Base-by-base conservation (phyloP, 2,329 filamentous ascomycete species). In the Fusarium redolens region DNA sequence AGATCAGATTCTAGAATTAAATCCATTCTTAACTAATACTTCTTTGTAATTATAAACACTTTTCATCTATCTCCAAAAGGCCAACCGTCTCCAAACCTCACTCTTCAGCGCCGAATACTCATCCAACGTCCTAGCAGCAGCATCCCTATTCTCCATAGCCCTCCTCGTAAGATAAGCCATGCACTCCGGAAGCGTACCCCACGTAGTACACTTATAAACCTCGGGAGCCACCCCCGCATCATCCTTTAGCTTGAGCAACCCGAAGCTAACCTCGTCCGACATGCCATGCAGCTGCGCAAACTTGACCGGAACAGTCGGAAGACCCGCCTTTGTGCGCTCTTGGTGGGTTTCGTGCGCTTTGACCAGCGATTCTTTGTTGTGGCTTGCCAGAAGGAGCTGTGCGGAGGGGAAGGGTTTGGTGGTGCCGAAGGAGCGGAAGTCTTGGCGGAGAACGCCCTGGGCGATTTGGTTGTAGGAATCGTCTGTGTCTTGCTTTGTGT, bases 221-320 rank as follows among this genome's bases (percentile, higher is more conserved):
- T 80, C 78, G 0, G 81, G 80, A 2, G 69, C 68, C 15, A 65
- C 54, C 45, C 62, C 65, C 20, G 65, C 68, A 3, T 74, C 75
- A 14, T 74, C 68, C 68, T 81, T 82, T 31, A 78, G 64, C 41
- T 84, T 81, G 14, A 89, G 80, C 1, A 89, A 80, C 9, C 82
- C 79, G 74, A 87, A 87, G 58, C 83, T 86, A 41, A 90, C 84
- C 69, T 88, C 86, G 63, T 90, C 88, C 6, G 87, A 86, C 88
- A 90, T 90, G 31, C 88, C 88, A 56, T 87, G 85, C 1, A 90
- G 81, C 78, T 89, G 88, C 6, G 85, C 87, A 68, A 86, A 90
- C 43, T 75, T 81, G 9, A 88, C 80, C 1, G 77, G 71, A 4
- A 81, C 79, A 7, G 81, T 82, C 5, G 79, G 79, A 8, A 81